phyloP scores from a whole-genome alignment of 768 basidiomycete species.

The Mycena epipterygia region DNA sequence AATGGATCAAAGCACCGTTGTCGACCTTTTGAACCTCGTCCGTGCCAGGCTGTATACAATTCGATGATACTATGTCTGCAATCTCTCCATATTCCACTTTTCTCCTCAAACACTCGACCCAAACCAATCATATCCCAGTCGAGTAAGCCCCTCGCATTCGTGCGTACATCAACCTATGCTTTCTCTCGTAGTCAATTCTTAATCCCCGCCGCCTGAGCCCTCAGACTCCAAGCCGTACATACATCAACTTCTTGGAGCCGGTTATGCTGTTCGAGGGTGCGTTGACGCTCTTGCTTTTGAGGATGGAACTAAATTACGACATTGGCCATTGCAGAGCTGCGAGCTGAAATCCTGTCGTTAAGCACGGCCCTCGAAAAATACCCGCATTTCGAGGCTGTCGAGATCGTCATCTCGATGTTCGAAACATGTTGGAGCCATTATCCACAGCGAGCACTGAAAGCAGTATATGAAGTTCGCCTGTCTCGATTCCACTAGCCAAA shows the following conservation, averaged over 20 bases:
- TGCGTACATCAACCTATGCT: neutral
- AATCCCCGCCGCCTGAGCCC: conserved; percentile 20
- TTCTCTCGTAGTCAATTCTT: neutral
- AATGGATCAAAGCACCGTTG: too few species aligned
- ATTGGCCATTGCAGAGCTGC: conserved; percentile 21
- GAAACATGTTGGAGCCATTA: conserved; percentile 22
- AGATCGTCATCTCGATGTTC: conserved; percentile 32
- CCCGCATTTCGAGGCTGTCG: conserved; percentile 34
- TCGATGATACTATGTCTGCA: too few species aligned
- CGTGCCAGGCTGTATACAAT: too few species aligned
- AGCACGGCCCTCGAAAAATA: conserved; percentile 30
- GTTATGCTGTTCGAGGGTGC: conserved; percentile 34
- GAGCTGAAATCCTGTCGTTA: conserved; percentile 28
- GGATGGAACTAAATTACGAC: neutral
- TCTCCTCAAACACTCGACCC: neutral
- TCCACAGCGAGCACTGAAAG: too few species aligned
- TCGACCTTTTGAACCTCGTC: too few species aligned
- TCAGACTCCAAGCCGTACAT: conserved; percentile 38
- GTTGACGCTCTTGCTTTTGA: neutral
- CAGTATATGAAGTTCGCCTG: too few species aligned
- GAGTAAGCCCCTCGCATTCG: conserved; percentile 27
- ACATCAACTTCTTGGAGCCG: conserved; percentile 29
- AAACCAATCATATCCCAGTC: neutral
- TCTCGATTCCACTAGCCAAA: too few species aligned
- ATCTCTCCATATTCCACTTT: too few species aligned